phyloP scores from a whole-genome alignment of 2,329 filamentous ascomycete species.

The Aspergillus sp. region DNA sequence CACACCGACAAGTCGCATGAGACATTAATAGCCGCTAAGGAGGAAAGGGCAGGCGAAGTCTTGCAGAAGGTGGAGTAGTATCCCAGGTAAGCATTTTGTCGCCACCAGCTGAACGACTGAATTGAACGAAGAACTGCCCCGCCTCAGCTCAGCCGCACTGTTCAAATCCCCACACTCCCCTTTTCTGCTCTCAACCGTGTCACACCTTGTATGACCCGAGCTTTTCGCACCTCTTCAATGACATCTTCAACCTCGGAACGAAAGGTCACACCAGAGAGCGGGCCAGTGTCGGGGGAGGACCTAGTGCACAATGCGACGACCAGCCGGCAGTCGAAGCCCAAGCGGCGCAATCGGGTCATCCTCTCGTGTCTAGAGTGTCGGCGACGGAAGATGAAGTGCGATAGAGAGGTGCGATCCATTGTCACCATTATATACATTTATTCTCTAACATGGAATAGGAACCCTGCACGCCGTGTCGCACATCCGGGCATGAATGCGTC shows the following conservation, averaged over 20 bases:
- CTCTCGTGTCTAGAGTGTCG: slow-evolving; percentile 5
- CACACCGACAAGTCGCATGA: too few relatives aligned
- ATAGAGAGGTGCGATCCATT: neutral
- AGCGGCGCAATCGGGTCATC: slow-evolving; percentile 6
- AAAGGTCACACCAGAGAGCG: neutral
- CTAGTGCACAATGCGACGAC: neutral
- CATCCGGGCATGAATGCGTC: neutral
- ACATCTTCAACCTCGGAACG: neutral
- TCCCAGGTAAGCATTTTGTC: too few relatives aligned
- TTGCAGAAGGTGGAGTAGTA: too few relatives aligned
- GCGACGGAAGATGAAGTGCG: slow-evolving; percentile 6
- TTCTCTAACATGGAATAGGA: neutral
- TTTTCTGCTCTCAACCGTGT: too few relatives aligned
- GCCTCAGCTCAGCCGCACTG: too few relatives aligned
- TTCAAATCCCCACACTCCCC: too few relatives aligned
- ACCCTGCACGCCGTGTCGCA: neutral
- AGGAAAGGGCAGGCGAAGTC: too few relatives aligned
- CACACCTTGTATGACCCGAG: too few relatives aligned
- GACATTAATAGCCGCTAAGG: too few relatives aligned
- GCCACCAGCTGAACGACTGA: too few relatives aligned
- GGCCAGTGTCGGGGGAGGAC: neutral
- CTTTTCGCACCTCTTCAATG: neutral
- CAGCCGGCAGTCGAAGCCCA: neutral
- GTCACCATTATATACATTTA: neutral
- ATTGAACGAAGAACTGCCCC: too few relatives aligned